phyloP scores from a whole-genome alignment of 768 basidiomycete species.

The Psilocybe azurescens region DNA sequence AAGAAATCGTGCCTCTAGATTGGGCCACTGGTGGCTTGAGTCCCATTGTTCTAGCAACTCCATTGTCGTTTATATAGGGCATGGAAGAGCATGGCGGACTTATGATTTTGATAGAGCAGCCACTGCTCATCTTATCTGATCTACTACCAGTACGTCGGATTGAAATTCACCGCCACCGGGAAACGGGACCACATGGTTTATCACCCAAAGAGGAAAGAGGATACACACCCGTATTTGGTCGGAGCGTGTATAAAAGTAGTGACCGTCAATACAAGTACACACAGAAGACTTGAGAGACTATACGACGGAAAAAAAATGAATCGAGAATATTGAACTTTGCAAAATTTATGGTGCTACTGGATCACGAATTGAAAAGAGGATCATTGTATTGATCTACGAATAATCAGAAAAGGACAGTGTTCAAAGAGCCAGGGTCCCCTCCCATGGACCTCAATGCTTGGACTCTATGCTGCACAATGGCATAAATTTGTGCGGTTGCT shows the following conservation, averaged over 20 bases:
- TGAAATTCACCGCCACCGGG: neutral
- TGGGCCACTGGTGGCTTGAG: too few relatives aligned
- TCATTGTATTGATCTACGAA: too few relatives aligned
- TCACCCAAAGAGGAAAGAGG: constrained; percentile 11
- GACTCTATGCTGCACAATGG: neutral
- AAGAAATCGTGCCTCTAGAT: too few relatives aligned
- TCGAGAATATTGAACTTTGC: too few relatives aligned
- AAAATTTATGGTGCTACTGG: too few relatives aligned
- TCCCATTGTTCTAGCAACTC: too few relatives aligned
- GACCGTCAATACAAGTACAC: neutral
- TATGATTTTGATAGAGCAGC: too few relatives aligned
- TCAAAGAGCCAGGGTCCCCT: neutral
- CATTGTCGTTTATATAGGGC: too few relatives aligned
- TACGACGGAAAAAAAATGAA: too few relatives aligned
- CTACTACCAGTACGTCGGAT: neutral
- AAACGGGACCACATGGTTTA: neutral
- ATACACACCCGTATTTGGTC: constrained; percentile 7
- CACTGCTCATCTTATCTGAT: neutral
- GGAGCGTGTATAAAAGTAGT: too few relatives aligned
- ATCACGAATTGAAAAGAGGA: too few relatives aligned
- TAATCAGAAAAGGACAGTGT: neutral
- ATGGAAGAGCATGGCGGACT: too few relatives aligned
- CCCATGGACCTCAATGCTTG: neutral
- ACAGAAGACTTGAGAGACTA: neutral
- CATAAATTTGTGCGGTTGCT: neutral